Conservation (phyloP, 2,329 filamentous ascomycete genomes). For the Talaromyces sp. region DNA sequence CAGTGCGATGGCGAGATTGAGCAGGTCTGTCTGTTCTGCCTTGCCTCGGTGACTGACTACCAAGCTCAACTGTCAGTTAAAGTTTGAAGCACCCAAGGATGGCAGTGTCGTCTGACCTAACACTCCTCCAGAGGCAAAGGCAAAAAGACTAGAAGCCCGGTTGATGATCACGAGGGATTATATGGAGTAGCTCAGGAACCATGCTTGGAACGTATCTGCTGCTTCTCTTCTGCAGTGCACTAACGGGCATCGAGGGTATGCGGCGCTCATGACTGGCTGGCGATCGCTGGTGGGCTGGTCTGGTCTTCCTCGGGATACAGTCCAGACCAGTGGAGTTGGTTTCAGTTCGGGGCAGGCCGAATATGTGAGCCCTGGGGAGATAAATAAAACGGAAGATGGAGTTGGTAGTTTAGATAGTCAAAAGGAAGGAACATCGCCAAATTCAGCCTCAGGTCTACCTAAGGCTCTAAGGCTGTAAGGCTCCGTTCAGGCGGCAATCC, state of each 20-base stretch:
- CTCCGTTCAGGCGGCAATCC: too few relatives aligned
- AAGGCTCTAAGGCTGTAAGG: too few relatives aligned
- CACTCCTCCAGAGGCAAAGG: not conserved
- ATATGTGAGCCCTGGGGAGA: not conserved
- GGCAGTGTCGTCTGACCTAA: not conserved
- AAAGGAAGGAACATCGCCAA: too few relatives aligned
- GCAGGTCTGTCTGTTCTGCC: not conserved
- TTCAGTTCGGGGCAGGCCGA: not conserved
- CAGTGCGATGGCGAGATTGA: slow-evolving; percentile 4
- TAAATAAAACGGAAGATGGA: not conserved
- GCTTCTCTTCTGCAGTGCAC: not conserved
- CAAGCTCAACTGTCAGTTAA: not conserved
- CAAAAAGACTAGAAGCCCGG: not conserved
- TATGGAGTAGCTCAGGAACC: not conserved
- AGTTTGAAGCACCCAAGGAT: slow-evolving; percentile 1
- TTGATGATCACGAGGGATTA: not conserved
- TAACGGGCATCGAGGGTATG: not conserved
- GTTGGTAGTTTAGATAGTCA: not conserved
- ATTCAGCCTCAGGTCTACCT: too few relatives aligned
- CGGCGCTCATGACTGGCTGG: slow-evolving; percentile 2
- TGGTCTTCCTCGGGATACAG: slow-evolving; percentile 3
- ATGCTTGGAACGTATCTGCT: not conserved
- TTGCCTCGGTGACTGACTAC: not conserved
- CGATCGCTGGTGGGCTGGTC: slow-evolving; percentile 1
- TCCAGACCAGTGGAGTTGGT: slow-evolving; percentile 6